Conservation (phyloP, 805 yeast species). For the Cyberlindnera mycetangii region DNA sequence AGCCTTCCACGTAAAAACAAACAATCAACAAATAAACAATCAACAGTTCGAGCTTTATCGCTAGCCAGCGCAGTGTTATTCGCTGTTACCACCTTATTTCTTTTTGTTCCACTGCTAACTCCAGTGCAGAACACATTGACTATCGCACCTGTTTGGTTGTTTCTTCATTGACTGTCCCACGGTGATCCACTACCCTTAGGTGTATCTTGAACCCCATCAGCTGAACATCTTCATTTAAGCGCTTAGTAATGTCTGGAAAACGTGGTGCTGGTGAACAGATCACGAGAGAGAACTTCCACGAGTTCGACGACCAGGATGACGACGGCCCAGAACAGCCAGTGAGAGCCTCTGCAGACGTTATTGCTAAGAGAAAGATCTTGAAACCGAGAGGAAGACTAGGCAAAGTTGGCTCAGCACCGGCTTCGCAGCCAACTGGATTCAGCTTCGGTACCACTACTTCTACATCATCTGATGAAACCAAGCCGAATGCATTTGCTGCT, state of each 20-base stretch:
- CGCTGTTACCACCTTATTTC: background rate
- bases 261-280: constrained; percentile 67
- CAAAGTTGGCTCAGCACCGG: constrained; percentile 7
- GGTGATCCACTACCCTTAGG: too few relatives aligned
- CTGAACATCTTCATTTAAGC: background rate
- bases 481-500: constrained; percentile 11
- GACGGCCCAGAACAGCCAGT: constrained; percentile 34
- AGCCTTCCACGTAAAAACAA: background rate
- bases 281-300: constrained; percentile 45
- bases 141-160: too few relatives aligned
- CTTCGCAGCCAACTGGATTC: constrained; percentile 7
- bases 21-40: background rate
- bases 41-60: too few relatives aligned
- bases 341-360: constrained; percentile 56
- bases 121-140: too few relatives aligned
- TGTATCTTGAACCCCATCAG: background rate
- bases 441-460: constrained; percentile 9
- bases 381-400: constrained; percentile 47
- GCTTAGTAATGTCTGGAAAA: constrained; percentile 51
- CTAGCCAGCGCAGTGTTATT: too few relatives aligned
- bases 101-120: background rate
- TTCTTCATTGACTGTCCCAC: too few relatives aligned
- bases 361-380: constrained; percentile 70
- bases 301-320: constrained; percentile 35
- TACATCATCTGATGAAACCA: background rate